Percentiles rank a stretch among this genome's conserved stretches.
Evolutionary conservation across 1,139 yeast species (phyloP).

Genomic region (Geotrichum fermentans): DNA sequence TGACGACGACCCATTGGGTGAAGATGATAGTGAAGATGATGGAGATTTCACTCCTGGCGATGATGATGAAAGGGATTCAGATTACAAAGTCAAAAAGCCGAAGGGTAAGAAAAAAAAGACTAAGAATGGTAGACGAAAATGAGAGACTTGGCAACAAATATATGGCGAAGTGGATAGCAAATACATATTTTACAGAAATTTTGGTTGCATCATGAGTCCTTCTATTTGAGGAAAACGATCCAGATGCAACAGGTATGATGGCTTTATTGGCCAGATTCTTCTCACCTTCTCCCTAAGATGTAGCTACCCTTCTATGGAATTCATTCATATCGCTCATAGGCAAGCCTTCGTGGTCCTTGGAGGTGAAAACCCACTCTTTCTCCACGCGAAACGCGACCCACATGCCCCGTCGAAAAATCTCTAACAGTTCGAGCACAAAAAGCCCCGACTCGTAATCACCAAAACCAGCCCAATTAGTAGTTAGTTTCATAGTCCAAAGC

Average conservation of each 20-base stretch:
- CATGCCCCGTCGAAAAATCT: slow-evolving; percentile 74
- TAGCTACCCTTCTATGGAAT: no score
- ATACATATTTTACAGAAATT: no score
- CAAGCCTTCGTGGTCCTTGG: not conserved
- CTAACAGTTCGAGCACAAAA: slow-evolving; percentile 62
- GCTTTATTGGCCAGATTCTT: no score
- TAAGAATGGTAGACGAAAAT: slow-evolving; percentile 6
- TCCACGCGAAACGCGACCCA: slow-evolving; percentile 88
- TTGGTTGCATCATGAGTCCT: no score
- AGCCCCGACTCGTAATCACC: slow-evolving; percentile 54
- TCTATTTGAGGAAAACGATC: no score
- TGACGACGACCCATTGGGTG: slow-evolving; percentile 12
- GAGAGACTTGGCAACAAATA: no score
- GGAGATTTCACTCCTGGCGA: not conserved
- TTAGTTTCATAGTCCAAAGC: slow-evolving; percentile 62
- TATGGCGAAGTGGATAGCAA: no score
- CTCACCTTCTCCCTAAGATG: no score
- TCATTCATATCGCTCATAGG: not conserved
- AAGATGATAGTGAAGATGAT: slow-evolving; percentile 2
- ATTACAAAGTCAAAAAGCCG: not conserved
- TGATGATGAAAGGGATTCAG: not conserved
- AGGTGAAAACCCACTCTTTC: slow-evolving; percentile 50
- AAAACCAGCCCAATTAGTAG: slow-evolving; percentile 33
- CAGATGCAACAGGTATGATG: no score
- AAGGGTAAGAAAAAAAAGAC: not conserved